Percentiles rank a stretch among this genome's conserved stretches.
Conservation (phyloP, 2,329 filamentous ascomycete genomes). For the Clarireedia homoeocarpa region DNA sequence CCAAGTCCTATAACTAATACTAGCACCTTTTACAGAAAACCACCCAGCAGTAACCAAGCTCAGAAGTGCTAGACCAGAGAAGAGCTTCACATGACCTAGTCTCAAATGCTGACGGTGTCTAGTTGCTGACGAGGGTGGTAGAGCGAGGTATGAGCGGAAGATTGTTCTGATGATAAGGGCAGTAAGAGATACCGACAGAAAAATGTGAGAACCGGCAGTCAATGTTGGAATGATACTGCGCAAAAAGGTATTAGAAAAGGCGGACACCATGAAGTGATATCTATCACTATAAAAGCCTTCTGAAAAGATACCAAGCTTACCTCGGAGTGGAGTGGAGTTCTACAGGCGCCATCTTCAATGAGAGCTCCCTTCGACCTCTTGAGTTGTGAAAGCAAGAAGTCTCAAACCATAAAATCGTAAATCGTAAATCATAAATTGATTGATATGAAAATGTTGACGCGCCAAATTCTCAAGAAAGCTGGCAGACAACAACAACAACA, state of each 20-base stretch:
- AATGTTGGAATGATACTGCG: constrained; percentile 13
- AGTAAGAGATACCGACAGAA: constrained; percentile 16
- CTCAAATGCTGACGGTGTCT: constrained; percentile 28
- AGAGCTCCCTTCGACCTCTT: not conserved
- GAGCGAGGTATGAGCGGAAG: constrained; percentile 25
- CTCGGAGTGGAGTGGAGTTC: constrained; percentile 7
- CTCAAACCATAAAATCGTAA: too few species aligned
- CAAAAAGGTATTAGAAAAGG: constrained; percentile 1
- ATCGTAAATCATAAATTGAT: not conserved
- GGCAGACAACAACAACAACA: not conserved
- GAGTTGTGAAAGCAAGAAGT: not conserved
- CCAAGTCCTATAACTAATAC: constrained; percentile 43
- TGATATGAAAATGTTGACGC: not conserved
- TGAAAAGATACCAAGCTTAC: not conserved
- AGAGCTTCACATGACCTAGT: constrained; percentile 29
- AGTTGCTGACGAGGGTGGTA: constrained; percentile 32
- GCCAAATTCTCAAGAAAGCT: too few species aligned
- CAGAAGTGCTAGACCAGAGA: constrained; percentile 37
- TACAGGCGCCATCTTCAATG: constrained; percentile 7
- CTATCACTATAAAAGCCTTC: not conserved
- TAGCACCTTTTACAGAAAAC: constrained; percentile 36
- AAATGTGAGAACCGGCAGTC: constrained; percentile 14
- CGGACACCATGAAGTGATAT: not conserved
- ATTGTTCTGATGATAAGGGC: constrained; percentile 19
- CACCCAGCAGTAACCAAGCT: constrained; percentile 38